Conservation (phyloP, 2,329 filamentous ascomycete species). For the Cordyceps tenuipes region DNA sequence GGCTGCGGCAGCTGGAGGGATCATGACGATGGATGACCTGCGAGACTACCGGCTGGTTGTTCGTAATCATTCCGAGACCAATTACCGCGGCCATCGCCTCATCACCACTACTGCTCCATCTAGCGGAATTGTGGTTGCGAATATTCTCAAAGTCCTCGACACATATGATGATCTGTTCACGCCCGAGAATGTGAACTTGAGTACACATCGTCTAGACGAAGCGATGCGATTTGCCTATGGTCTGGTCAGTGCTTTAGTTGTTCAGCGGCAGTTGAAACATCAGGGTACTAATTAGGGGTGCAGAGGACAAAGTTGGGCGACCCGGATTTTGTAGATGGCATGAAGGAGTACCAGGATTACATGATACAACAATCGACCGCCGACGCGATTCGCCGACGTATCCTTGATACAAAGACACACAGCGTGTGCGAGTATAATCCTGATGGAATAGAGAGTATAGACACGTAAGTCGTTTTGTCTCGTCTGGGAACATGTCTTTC, state of each 20-base stretch:
- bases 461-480: conserved; percentile 32
- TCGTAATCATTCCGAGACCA: conserved; percentile 50
- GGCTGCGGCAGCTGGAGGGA: conserved; percentile 56
- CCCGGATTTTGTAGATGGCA: conserved; percentile 56
- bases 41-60: conserved; percentile 61
- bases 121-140: conserved; percentile 62
- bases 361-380: conserved; percentile 55
- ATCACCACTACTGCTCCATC: conserved; percentile 61
- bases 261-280: no score
- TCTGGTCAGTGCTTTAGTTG: conserved; percentile 8
- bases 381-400: conserved; percentile 40
- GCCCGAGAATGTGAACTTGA: conserved; percentile 44
- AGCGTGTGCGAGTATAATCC: conserved; percentile 38
- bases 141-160: conserved; percentile 63
- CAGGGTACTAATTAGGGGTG: neutral
- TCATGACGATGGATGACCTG: conserved; percentile 66
- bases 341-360: conserved; percentile 52
- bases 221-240: conserved; percentile 77
- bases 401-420: conserved; percentile 32
- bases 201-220: conserved; percentile 71
- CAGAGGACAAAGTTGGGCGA: conserved; percentile 66
- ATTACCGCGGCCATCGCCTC: conserved; percentile 63
- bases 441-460: conserved; percentile 34
- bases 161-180: conserved; percentile 60
- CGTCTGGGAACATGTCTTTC: neutral